phyloP scores from a whole-genome alignment of 495 filamentous ascomycete genomes.

The Daldinia concentrica region DNA sequence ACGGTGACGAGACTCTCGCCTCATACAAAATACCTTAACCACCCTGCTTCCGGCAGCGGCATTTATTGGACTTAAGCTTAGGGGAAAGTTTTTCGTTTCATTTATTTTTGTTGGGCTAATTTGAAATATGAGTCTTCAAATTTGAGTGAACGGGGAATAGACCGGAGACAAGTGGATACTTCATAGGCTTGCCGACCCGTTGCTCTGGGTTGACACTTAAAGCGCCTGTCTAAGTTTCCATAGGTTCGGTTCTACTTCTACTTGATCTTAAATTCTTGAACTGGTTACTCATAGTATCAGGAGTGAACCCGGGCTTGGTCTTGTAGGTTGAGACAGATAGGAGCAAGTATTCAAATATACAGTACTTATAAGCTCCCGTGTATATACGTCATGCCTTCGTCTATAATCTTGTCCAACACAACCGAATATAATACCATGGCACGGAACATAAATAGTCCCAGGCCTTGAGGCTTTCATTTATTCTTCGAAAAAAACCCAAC shows the following conservation, averaged over 20 bases:
- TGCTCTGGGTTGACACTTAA: neutral
- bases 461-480: slow-evolving; percentile 9
- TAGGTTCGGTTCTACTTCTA: neutral
- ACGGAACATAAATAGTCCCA: neutral
- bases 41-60: neutral
- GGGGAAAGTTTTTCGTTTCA: neutral
- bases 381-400: neutral
- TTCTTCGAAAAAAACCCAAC: slow-evolving; percentile 27
- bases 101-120: neutral
- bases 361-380: neutral
- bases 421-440: slow-evolving; percentile 8
- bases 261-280: neutral
- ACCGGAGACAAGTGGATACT: neutral
- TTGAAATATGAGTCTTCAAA: neutral
- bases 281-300: no score
- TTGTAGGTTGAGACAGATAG: neutral
- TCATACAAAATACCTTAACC: neutral
- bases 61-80: neutral
- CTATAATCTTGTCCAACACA: neutral
- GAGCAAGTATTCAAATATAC: neutral
- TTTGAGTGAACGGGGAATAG: neutral
- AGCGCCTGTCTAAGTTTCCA: neutral
- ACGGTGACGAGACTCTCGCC: neutral
- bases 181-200: neutral
- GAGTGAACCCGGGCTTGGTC: neutral